Evolutionary conservation across 352 stramenopile genomes (phyloP), one percentile per base, ranked within the genome.

Genomic region (Phytophthora podocarpi): DNA sequence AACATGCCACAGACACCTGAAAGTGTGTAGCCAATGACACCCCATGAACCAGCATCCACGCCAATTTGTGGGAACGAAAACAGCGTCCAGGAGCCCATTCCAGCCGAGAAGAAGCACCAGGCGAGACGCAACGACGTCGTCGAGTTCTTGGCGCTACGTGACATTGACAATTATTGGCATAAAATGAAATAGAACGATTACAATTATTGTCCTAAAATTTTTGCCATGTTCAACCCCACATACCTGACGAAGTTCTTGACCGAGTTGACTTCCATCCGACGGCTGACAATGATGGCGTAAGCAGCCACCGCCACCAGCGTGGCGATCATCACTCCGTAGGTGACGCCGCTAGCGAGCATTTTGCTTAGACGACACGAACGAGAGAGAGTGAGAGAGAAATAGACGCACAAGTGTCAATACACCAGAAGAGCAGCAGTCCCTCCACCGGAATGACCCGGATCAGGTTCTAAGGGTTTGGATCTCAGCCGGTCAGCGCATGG

Each of bases 21-120:
- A 28, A 93, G 73, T 27, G 80, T 77, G 52, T 93, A 93, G 32
- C 84, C 84, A 35, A 93, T 87, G 46, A 93, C 67, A 39, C 82
- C 82, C 84, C 82, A 93, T 10, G 82, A 79, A 13, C 84, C 80
- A 13, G 81, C 84, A 43, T 81, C 40, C 32, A 91, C 82, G 12
- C 82, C 84, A 65, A 91, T 91, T 53, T 90, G 65, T 5, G 84
- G 84, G 72, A 85, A 93, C 31, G 82, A 81, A 50, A 83, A 93
- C 20, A 93, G 70, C 20, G 84, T 87, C 67, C 82, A 89, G 8
- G 82, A 88, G 53, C 84, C 84, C 66, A 90, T 90, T 41, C 80
- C 78, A 16, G 84, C 79, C 10, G 84, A 79, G 65, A 93, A 93
- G 48, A 93, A 83, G 57, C 84, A 90, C 80, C 80, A 93, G 13